Evolutionary conservation across 352 stramenopile species (phyloP).

Genomic region (Globisporangium sylvaticum): DNA sequence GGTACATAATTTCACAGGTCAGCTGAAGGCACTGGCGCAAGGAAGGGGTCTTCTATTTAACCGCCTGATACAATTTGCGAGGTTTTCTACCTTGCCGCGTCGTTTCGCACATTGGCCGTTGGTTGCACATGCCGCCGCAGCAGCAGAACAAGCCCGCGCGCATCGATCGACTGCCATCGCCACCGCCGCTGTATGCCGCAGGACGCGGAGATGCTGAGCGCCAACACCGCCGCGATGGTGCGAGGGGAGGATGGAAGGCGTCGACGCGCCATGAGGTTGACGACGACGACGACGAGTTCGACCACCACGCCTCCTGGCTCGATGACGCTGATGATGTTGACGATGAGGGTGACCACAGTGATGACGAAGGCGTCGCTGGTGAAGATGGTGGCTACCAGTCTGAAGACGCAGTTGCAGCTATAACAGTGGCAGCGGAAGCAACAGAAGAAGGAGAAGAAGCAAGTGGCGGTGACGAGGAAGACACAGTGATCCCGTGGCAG

Average conservation of each 20-base stretch:
- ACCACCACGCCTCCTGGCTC: conserved; percentile 10
- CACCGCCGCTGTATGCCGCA: background rate
- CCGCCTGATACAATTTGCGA: background rate
- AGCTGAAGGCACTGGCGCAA: background rate
- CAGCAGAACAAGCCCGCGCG: background rate
- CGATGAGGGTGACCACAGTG: background rate
- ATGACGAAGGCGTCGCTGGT: background rate
- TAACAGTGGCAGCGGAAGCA: background rate
- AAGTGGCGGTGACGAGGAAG: background rate
- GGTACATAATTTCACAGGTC: background rate
- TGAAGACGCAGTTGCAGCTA: background rate
- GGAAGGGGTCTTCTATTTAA: background rate
- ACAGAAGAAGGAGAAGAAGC: background rate
- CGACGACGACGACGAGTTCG: conserved; percentile 17
- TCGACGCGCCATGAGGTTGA: background rate
- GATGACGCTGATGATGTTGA: background rate
- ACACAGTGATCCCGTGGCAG: conserved; percentile 14
- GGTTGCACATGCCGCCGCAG: background rate
- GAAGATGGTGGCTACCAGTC: conserved; percentile 1
- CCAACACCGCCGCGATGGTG: conserved; percentile 3
- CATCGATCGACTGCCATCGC: background rate
- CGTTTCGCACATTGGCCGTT: conserved; percentile 8
- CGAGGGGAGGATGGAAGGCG: background rate
- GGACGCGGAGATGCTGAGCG: background rate
- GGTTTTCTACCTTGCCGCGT: background rate